Evolutionary conservation across 2,329 filamentous ascomycete species (phyloP), one percentile per base, ranked within the genome.

Genomic region (Dothistroma septosporum): DNA sequence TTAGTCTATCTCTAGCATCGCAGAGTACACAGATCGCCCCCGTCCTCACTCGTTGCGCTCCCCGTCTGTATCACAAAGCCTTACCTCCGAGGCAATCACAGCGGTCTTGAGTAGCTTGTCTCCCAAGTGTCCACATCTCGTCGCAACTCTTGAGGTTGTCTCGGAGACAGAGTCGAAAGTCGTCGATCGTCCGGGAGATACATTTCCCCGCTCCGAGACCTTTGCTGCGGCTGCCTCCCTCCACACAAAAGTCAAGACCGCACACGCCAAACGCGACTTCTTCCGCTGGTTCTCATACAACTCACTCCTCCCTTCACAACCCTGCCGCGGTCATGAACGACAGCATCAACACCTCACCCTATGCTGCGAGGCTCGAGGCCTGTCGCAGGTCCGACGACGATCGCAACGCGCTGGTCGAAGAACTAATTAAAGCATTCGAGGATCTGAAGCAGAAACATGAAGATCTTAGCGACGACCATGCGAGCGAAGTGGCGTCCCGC

Each of bases 401-500:
- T 49, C 66, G 73, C 32, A 68, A 74, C 58, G 63, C 66, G n/a
- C 53, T 74, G 11, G 63, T 75, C 10, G 59, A 62, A 44, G 71
- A 72, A 47, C 54, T 76, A 35, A 57, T 76, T 37, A 59, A 66
- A 22, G 66, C 70, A 16, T 73, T 71, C 56, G 68, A 73, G 49
- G 63, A 71, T 31, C 63, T 75, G n/a, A 67, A 75, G 58, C n/a
- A 59, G 19, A 66, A 69, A 58, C 71, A 71, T 60, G 64, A 69
- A 11, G 70, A 75, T 69, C 72, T 62, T 66, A 57, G 70, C 52
- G 72, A 70, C 65, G 73, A 76, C 61, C 73, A 70, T 33, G 69
- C 71, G 31, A 76, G 75, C 61, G 75, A 76, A 63, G 66, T 74
- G 6, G 68, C 72, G 47, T 70, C 70, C 9, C 66, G 74, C 35